phyloP scores from a whole-genome alignment of 768 basidiomycete genomes.

The Aureoboletus auriporus region DNA sequence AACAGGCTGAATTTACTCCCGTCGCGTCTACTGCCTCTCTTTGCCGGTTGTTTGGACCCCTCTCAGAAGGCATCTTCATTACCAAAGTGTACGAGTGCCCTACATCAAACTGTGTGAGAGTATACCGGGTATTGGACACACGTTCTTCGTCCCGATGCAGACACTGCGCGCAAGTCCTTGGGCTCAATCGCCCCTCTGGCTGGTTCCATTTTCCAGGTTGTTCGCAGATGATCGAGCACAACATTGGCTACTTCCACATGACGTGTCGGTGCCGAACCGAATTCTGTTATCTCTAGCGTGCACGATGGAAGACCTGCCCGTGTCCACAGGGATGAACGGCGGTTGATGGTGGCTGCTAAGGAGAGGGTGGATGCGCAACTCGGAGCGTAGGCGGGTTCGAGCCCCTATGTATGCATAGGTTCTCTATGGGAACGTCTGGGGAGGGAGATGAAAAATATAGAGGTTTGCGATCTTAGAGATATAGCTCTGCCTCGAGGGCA shows the following conservation, averaged over 20 bases:
- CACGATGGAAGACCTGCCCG: conserved; percentile 57
- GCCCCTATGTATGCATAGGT: conserved; percentile 44
- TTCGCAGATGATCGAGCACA: conserved; percentile 35
- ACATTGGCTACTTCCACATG: conserved; percentile 38
- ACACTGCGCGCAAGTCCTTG: conserved; percentile 25
- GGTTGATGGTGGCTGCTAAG: conserved; percentile 37
- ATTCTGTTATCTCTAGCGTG: conserved; percentile 47
- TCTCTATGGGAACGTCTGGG: too few species aligned
- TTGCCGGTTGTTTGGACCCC: conserved; percentile 35
- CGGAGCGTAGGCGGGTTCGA: conserved; percentile 49
- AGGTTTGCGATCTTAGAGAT: conserved; percentile 53
- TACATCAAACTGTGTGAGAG: too few species aligned
- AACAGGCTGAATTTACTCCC: conserved; percentile 28
- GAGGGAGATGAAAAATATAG: too few species aligned
- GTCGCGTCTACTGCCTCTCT: conserved; percentile 37
- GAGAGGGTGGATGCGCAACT: conserved; percentile 39
- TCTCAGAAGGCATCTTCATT: conserved; percentile 22
- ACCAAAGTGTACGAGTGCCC: conserved; percentile 16
- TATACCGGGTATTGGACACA: conserved; percentile 24
- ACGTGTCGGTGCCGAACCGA: conserved; percentile 36
- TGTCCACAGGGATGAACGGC: conserved; percentile 65
- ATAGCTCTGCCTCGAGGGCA: conserved; percentile 62
- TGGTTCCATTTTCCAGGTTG: conserved; percentile 41
- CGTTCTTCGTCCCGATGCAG: conserved; percentile 22
- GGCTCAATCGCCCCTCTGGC: conserved; percentile 21